These are phyloP conservation scores for Pleurotus pulmonarius DNA, from an alignment of 768 basidiomycete genomes.

Conservation along the genomic window DNA sequence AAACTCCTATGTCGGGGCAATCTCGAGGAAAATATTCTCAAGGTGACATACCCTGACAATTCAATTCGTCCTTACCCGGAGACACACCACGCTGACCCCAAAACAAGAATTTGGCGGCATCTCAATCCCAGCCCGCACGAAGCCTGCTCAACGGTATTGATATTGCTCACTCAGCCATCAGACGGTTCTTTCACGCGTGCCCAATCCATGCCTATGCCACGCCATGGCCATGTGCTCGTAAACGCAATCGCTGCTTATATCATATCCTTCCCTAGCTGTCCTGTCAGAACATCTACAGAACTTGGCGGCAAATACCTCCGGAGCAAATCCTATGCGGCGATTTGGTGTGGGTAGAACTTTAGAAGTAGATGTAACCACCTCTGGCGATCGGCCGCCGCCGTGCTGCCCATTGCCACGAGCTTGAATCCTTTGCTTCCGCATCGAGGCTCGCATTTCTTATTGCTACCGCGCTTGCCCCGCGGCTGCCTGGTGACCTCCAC, in stretches of 20 bases:
- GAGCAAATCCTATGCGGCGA: constrained; percentile 5
- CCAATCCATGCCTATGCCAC: background rate
- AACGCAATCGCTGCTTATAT: background rate
- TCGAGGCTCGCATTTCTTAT: constrained; percentile 4
- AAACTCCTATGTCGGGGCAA: background rate
- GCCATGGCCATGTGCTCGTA: constrained; percentile 6
- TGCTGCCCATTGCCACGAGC: constrained; percentile 3
- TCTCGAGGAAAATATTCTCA: constrained; percentile 1
- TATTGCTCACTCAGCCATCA: background rate
- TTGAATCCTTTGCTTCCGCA: background rate
- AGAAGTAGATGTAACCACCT: background rate
- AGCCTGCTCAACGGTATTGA: background rate
- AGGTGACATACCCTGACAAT: background rate
- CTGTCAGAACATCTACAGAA: background rate
- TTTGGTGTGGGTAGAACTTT: background rate
- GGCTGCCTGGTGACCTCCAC: background rate
- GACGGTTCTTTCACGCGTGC: background rate
- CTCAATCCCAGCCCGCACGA: too few species aligned
- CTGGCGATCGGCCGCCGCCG: constrained; percentile 3
- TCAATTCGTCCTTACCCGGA: background rate
- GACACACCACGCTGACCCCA: background rate
- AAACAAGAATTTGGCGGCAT: too few species aligned
- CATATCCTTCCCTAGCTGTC: background rate
- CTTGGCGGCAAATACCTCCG: background rate
- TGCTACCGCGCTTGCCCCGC: constrained; percentile 7